Evolutionary conservation across 768 basidiomycete species (phyloP).

Genomic region (Mycena vulgaris): DNA sequence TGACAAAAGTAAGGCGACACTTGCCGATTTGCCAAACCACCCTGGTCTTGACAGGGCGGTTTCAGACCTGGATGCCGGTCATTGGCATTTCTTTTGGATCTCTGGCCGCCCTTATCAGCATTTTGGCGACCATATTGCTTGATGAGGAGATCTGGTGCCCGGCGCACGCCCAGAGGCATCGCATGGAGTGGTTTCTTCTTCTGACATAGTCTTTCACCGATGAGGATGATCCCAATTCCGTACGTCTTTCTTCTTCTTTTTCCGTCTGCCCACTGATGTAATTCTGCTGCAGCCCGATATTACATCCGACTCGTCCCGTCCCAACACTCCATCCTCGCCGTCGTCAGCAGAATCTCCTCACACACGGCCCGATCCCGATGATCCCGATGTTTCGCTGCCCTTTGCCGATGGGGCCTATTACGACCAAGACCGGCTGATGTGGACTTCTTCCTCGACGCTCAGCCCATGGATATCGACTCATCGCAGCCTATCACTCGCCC

Average conservation of each 20-base stretch:
- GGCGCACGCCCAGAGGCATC: no score
- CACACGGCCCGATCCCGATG: neutral
- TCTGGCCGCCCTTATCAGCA: no score
- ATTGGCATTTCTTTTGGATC: no score
- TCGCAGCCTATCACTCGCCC: neutral
- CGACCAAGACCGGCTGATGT: constrained; percentile 1
- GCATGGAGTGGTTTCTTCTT: constrained; percentile 9
- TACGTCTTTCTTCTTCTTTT: neutral
- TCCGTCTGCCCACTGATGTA: no score
- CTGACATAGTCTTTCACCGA: neutral
- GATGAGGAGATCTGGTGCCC: no score
- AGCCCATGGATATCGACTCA: neutral
- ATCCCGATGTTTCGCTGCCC: neutral
- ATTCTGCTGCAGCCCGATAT: neutral
- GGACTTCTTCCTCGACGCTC: constrained; percentile 9
- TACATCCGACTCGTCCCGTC: neutral
- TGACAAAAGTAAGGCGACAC: no score
- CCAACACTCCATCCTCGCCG: neutral
- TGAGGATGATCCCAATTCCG: neutral
- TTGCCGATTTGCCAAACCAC: no score
- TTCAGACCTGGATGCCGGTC: no score
- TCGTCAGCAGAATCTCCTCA: neutral
- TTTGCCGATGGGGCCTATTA: neutral
- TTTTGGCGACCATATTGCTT: no score
- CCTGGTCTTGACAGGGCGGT: no score